Evolutionary conservation across 495 filamentous ascomycete species (phyloP).

Genomic region (Choiromyces venosus): DNA sequence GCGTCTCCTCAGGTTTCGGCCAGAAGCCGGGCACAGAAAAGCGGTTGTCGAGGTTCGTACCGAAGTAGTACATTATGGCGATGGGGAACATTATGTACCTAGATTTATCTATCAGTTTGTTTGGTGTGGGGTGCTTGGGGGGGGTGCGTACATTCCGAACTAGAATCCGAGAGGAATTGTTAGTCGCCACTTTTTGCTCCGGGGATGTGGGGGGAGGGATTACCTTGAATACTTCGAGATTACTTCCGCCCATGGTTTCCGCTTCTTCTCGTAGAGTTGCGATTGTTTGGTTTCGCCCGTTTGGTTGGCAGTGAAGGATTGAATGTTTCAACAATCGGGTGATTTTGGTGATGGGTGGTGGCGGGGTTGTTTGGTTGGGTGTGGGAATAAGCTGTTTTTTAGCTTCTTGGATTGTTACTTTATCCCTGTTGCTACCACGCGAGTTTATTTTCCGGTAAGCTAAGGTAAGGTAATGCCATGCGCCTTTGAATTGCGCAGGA

Average conservation of each 20-base stretch:
- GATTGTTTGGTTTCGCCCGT: slow-evolving; percentile 7
- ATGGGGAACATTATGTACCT: slow-evolving; percentile 99
- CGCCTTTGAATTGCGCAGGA: no score
- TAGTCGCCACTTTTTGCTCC: neutral
- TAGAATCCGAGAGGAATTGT: slow-evolving; percentile 15
- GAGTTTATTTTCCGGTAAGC: no score
- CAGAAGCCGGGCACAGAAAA: slow-evolving; percentile 90
- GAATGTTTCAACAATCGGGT: neutral
- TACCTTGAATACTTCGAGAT: slow-evolving; percentile 96
- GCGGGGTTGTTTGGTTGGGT: neutral
- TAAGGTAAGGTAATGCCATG: no score
- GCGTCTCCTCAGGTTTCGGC: slow-evolving; percentile 77
- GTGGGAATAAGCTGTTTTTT: neutral
- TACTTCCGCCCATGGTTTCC: slow-evolving; percentile 74
- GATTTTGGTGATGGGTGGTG: neutral
- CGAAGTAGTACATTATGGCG: slow-evolving; percentile 99
- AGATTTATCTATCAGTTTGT: slow-evolving; percentile 16
- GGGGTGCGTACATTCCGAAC: slow-evolving; percentile 38
- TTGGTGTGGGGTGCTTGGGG: no score
- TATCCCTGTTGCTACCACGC: no score
- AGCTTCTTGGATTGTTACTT: neutral
- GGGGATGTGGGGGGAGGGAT: slow-evolving; percentile 9
- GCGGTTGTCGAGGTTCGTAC: slow-evolving; percentile 89
- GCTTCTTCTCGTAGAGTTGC: no score
- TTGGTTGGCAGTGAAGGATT: neutral